Conservation (phyloP, 2,329 filamentous ascomycete species). For the Penicillium griseofulvum region DNA sequence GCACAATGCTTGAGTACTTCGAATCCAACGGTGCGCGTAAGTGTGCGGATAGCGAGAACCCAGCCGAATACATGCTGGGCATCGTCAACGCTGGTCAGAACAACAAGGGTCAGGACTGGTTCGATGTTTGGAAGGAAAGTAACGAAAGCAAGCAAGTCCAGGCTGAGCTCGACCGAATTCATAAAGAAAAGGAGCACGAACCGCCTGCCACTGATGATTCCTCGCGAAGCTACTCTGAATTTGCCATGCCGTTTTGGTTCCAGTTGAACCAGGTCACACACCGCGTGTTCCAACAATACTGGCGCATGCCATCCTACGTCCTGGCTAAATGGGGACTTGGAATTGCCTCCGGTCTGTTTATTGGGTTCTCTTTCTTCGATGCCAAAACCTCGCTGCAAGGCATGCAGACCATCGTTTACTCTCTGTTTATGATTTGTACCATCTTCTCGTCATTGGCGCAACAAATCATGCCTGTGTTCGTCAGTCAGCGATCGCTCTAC, state of each 20-base stretch:
- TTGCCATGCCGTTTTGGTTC: conserved; percentile 66
- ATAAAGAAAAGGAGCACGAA: conserved; percentile 44
- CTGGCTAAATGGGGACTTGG: conserved; percentile 74
- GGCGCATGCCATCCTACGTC: conserved; percentile 81
- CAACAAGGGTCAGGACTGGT: conserved; percentile 54
- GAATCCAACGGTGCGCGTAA: conserved; percentile 57
- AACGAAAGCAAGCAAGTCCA: conserved; percentile 54
- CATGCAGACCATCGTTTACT: conserved; percentile 80
- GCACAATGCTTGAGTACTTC: conserved; percentile 62
- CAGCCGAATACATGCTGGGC: conserved; percentile 70
- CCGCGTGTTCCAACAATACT: conserved; percentile 85
- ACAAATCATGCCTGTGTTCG: conserved; percentile 71
- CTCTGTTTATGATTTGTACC: conserved; percentile 75
- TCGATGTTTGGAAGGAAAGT: conserved; percentile 59
- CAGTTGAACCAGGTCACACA: conserved; percentile 66
- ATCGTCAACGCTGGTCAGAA: conserved; percentile 48
- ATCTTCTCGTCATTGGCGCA: conserved; percentile 55
- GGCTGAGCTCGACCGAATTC: conserved; percentile 57
- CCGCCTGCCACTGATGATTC: conserved; percentile 24
- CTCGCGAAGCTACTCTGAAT: conserved; percentile 64
- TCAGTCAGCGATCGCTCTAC: conserved; percentile 75
- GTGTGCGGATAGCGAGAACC: conserved; percentile 63
- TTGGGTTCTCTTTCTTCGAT: conserved; percentile 76
- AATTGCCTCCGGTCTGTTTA: conserved; percentile 63
- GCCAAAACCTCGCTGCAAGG: conserved; percentile 71